Base-by-base conservation (phyloP, 768 basidiomycete genomes). In the Termitomyces titanicus region DNA sequence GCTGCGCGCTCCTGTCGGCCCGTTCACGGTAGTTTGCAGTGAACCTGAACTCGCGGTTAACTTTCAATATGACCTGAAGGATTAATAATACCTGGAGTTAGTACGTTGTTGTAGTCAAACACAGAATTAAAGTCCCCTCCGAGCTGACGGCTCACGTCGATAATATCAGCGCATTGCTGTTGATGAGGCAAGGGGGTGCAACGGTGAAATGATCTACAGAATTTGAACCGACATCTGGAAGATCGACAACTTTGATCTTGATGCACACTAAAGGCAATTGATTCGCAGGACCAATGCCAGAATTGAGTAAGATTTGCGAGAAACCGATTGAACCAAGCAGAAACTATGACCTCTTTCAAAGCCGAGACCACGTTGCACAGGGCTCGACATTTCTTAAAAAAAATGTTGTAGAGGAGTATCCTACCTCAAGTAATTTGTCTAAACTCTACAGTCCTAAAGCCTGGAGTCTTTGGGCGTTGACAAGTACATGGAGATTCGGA, bases 21-120 rank as follows among this genome's bases (percentile, higher is more conserved):
- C 53, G 47, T 61, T 48, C 11, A 63, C 39, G 9, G 64, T 65
- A 10, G 57, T 51, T 47, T 61, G 64, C 29, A 54, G 34, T 52
- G 52, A 54, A 39, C 46, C 45, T 52, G 39, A 31, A 37, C 18
- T 38, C 4, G 9, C 18, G 2, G 20, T 56, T 7, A 60, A 22
- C 15, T 24, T 43, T 22, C 7, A 8, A 45, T 20, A n/a, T 17
- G 18, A 13, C 7, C 18, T 2, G 33, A 11, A 20, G 4, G 46
- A 46, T n/a, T 25, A 1, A 15, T 15, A 42, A 15, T 15, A 45
- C 67, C 73, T 2, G 71, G 49, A 0, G 59, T 34, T 54, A 53
- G 15, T 2, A 72, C 73, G 11, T 57, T 53, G 51, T 73, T 70
- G 35, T 63, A 57, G 61, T 75, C 74, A n/a, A 53, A 25, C 37